Percentiles rank a stretch among this genome's conserved stretches.
Evolutionary conservation across 306 rosid species (phyloP).

Genomic region (Trichosanthes cucumerina): DNA sequence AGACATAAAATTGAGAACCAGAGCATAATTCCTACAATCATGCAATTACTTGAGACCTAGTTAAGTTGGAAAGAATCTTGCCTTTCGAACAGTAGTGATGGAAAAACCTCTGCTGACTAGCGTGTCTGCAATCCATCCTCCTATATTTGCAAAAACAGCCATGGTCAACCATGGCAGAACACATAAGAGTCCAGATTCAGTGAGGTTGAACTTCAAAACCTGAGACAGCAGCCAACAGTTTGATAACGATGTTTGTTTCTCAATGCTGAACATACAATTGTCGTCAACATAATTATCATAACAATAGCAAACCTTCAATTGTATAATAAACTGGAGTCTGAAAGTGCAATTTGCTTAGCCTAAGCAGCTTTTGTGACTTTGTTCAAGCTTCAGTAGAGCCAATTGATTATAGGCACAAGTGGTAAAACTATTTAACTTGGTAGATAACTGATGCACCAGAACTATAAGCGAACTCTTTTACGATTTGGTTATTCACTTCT

Average conservation of each 20-base stretch:
- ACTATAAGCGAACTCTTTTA: background rate
- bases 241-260: background rate
- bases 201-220: slow-evolving; percentile 97
- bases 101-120: slow-evolving; percentile 89
- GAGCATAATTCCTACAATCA: background rate
- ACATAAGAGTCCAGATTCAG: slow-evolving; percentile 91
- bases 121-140: slow-evolving; percentile 98
- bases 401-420: background rate
- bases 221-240: slow-evolving; percentile 23
- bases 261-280: background rate
- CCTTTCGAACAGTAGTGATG: slow-evolving; percentile 85
- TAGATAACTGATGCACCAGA: background rate
- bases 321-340: background rate
- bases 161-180: slow-evolving; percentile 97
- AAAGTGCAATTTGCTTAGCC: background rate
- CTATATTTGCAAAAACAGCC: slow-evolving; percentile 91
- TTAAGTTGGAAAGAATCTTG: slow-evolving; percentile 19
- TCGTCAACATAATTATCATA: background rate
- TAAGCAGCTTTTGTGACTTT: background rate
- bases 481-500: background rate
- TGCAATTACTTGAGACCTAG: background rate
- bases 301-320: background rate
- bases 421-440: background rate
- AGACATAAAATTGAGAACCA: background rate
- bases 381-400: background rate